Conservation (phyloP, 306 rosid species). For the Amphicarpaea edgeworthii region DNA sequence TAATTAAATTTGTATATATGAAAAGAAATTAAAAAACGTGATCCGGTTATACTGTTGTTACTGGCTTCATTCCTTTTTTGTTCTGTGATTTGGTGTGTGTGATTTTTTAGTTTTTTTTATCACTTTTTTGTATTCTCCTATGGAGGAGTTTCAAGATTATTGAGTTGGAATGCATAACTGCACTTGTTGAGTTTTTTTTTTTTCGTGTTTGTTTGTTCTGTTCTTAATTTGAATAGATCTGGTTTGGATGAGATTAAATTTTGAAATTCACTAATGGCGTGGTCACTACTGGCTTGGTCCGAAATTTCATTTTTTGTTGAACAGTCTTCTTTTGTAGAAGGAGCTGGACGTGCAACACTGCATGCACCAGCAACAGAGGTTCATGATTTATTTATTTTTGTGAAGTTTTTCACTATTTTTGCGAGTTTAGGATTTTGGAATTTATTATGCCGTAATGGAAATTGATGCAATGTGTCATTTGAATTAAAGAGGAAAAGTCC, state of each 20-base stretch:
- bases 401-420: not conserved
- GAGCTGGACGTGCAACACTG: constrained; percentile 35
- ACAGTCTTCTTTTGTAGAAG: not conserved
- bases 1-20: constrained; percentile 52
- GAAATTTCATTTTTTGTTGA: not conserved
- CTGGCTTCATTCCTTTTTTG: no score
- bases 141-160: constrained; percentile 8
- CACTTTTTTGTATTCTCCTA: not conserved
- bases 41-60: no score
- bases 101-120: not conserved
- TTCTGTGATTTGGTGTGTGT: not conserved
- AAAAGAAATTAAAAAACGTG: not conserved
- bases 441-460: not conserved
- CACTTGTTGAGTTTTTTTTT: not conserved
- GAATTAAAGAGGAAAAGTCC: not conserved
- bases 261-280: not conserved
- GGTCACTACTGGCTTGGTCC: no score
- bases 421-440: not conserved
- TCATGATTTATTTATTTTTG: not conserved
- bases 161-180: constrained; percentile 44
- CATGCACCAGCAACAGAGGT: not conserved
- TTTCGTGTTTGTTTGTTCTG: no score
- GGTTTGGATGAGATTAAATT: not conserved
- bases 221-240: not conserved
- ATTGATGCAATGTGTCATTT: not conserved